Evolutionary conservation across 176 grass and related monocot species (phyloP).

Genomic region (Calamus simplicifolius): DNA sequence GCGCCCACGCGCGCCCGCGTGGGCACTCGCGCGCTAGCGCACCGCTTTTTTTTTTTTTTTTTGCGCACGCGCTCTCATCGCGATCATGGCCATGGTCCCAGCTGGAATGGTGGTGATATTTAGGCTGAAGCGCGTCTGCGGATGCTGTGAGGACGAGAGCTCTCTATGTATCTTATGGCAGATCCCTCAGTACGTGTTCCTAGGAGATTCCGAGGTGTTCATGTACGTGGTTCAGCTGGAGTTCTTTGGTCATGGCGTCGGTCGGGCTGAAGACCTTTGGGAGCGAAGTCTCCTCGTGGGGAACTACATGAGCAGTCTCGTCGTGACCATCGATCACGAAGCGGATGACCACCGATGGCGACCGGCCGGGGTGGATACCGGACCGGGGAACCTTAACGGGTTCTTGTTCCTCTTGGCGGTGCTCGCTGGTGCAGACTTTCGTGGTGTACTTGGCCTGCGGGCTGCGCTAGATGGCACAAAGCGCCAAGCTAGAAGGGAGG

Average conservation of each 20-base stretch:
- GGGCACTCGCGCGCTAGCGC: no score
- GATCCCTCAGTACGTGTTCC: conserved; percentile 6
- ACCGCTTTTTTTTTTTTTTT: no score
- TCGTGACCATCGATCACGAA: conserved; percentile 8
- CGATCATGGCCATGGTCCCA: conserved; percentile 1
- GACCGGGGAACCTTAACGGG: conserved; percentile 11
- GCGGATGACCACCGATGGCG: background rate
- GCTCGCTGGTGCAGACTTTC: conserved; percentile 1
- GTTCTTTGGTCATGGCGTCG: conserved; percentile 2
- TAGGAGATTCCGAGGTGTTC: conserved; percentile 13
- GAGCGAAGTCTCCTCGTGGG: conserved; percentile 7
- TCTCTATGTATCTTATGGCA: conserved; percentile 11
- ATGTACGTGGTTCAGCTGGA: conserved; percentile 12
- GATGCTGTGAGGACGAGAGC: background rate
- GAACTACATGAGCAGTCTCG: conserved; percentile 10
- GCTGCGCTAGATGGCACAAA: conserved; percentile 11
- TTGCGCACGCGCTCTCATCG: conserved; percentile 5
- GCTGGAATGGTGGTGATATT: background rate
- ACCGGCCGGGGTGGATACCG: conserved; percentile 6
- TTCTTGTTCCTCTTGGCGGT: conserved; percentile 7
- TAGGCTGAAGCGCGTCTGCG: conserved; percentile 5
- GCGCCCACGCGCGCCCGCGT: no score
- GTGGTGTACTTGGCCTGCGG: background rate
- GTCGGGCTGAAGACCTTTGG: conserved; percentile 6
- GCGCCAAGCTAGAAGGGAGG: conserved; percentile 8